Evolutionary conservation across 345 rosid species (phyloP), one percentile per base, ranked within the genome.

Genomic region (Heritiera littoralis): DNA sequence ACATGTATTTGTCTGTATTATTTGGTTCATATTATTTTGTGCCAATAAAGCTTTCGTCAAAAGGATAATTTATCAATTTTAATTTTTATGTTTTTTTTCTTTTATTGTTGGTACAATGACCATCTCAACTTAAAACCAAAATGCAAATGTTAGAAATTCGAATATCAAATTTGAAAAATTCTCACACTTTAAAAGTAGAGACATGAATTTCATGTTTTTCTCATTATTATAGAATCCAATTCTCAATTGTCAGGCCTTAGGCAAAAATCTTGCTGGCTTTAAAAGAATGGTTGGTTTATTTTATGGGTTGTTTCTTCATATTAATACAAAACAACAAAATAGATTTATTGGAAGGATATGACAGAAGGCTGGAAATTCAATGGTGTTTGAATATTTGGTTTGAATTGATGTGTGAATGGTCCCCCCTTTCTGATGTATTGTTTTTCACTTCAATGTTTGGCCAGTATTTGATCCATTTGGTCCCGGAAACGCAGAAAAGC

Each of bases 1-100:
- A 61, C 48, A 8, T 67, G 41, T 66, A 52, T 64, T 64, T 80
- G 69, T 75, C 56, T 49, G 79, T 75, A 49, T 77, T 46, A 49
- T 77, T 46, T 71, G 82, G 56, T 49, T 60, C 79, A 84, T 32
- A 58, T 15, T 70, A 46, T 51, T 80, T 46, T 80, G 81, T 77
- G 82, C 78, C 74, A 72, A 43, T 73, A 63, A 74, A 56, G 38
- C 20, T 17, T 20, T 76, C 51, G 18, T 14, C 70, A 78, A 74
- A 74, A 35, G 0, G 54, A 40, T 78, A 40, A 17, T 17, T 23
- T 56, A 4, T 17, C 9, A 18, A 58, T 69, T 35, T 43, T 4
- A 74, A 3, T 20, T 43, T 59, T 5, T 10, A 51, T 13, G 0
- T 68, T 35, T 35, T 2, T 35, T 35, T 35, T 35, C 38, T 35